These are phyloP conservation scores for Blepharisma japonicum DNA, from an alignment of 73 alveolate species.

Conservation along the genomic window DNA sequence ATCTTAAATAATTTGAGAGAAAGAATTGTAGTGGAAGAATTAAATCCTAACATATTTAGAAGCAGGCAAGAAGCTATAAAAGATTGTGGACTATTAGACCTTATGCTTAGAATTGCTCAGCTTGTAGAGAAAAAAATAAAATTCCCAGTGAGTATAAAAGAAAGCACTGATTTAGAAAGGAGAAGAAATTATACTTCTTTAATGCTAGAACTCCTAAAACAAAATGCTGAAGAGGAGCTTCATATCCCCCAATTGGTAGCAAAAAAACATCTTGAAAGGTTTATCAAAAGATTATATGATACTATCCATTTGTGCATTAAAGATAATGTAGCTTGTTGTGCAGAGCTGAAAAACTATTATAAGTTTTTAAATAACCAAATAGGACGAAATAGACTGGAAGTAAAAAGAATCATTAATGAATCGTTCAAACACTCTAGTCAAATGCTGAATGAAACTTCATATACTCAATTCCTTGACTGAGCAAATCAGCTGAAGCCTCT, in stretches of 20 bases:
- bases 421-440: neutral
- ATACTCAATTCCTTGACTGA: neutral
- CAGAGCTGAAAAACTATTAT: neutral
- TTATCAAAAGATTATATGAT: neutral
- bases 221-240: neutral
- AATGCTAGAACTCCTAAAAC: neutral
- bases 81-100: conserved; percentile 10
- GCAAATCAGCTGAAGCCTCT: conserved; percentile 3
- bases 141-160: neutral
- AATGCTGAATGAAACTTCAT: neutral
- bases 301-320: conserved; percentile 12
- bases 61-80: conserved; percentile 15
- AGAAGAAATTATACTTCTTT: neutral
- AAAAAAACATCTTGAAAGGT: neutral
- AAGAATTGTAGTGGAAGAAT: too few relatives aligned
- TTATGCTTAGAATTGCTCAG: neutral
- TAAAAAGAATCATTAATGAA: neutral
- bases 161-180: neutral
- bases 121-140: neutral
- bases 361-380: neutral
- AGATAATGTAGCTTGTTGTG: neutral
- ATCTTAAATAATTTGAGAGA: too few relatives aligned
- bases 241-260: neutral
- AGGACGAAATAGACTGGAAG: neutral
- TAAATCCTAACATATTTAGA: neutral